Percentiles rank a stretch among this genome's conserved stretches.
These are phyloP conservation scores for Bruguiera gymnorhiza DNA, from an alignment of 345 rosid species.

Conservation along the genomic window DNA sequence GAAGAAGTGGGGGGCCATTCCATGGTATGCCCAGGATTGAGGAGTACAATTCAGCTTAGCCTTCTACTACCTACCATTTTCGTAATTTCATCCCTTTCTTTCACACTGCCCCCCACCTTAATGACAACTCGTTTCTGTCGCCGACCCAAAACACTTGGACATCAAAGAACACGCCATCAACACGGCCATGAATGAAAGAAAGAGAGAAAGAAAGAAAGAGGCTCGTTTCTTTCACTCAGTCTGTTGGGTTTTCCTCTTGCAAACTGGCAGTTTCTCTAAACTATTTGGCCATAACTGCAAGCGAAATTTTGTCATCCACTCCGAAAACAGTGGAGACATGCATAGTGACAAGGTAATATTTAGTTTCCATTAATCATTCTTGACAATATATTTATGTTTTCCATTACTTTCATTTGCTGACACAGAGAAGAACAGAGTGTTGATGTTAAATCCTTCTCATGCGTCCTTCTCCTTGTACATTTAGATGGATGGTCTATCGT, in stretches of 20 bases:
- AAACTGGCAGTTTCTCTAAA: background rate
- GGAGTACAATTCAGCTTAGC: too few relatives aligned
- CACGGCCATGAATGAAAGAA: too few relatives aligned
- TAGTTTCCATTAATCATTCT: background rate
- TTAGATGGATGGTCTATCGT: constrained; percentile 99
- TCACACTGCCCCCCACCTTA: too few relatives aligned
- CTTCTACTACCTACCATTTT: background rate
- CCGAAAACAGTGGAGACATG: constrained; percentile 36
- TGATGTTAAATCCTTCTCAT: background rate
- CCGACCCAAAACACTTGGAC: too few relatives aligned
- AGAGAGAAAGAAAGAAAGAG: too few relatives aligned
- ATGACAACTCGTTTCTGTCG: too few relatives aligned
- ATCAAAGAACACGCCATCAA: too few relatives aligned
- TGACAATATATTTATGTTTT: background rate
- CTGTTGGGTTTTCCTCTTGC: background rate
- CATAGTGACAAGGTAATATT: constrained; percentile 64
- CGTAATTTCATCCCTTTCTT: too few relatives aligned
- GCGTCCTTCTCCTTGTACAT: background rate
- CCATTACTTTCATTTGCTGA: too few relatives aligned
- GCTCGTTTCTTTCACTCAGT: background rate
- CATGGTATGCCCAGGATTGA: background rate
- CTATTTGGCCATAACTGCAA: background rate
- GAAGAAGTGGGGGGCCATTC: background rate
- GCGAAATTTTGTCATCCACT: too few relatives aligned
- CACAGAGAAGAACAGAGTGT: background rate